Evolutionary conservation across 148 eudicot genomes (phyloP), one percentile per base, ranked within the genome.

Genomic region (Euryodendron excelsum): DNA sequence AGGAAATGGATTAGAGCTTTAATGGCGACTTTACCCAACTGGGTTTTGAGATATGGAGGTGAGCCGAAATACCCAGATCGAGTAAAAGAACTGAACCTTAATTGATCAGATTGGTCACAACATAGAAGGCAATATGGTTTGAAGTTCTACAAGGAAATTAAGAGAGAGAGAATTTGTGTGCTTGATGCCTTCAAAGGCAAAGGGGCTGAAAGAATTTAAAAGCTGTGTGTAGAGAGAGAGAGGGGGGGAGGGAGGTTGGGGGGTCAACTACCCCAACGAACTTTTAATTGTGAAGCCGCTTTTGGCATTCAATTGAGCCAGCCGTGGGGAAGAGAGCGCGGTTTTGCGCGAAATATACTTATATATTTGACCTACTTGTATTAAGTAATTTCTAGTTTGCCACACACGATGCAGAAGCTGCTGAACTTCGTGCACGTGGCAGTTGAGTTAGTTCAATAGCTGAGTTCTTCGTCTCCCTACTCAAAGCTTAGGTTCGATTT

Each of bases 211-310:
- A 28, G 41, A 33, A 20, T 47, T 71, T 28, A 71, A 71, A 71
- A 12, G 3, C 7, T 0, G 13, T 18, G 11, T n/a, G 13, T 13
- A 21, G 30, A 47, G 45, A 73, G 45, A 77, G 45, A 21, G 64
- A n/a, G 48, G 27, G 27, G 59, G 48, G 25, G 14, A 58, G 28
- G 45, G 33, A 10, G 64, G 37, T 20, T 80, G 79, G 76, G 34
- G 78, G 36, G 80, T 78, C 86, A 84, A 84, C 83, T 77, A 80
- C 83, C 83, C 86, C 86, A 84, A 84, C 86, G 83, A 84, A 84
- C 83, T 84, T 77, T 84, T 84, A 77, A 84, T 77, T 67, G 81
- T 81, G 37, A 76, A 52, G 15, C 0, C 31, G 50, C 23, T n/a
- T 48, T 21, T 18, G 75, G 73, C 73, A 61, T 48, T 70, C 63